Evolutionary conservation across 768 basidiomycete genomes (phyloP).

Genomic region (Rubroboletus pulcherrimus): DNA sequence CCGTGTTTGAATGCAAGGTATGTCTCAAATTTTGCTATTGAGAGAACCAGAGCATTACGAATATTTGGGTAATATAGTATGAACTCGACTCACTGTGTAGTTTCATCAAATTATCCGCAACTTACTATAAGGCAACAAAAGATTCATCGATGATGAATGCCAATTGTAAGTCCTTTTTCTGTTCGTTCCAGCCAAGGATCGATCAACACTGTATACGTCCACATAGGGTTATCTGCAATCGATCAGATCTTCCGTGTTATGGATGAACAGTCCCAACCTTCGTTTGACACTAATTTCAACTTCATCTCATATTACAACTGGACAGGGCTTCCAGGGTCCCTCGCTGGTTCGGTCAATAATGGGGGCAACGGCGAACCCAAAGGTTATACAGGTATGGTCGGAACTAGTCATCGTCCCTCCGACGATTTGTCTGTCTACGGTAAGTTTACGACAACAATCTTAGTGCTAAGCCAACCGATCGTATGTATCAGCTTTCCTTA

Average conservation of each 20-base stretch:
- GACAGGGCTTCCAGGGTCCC: slow-evolving; percentile 62
- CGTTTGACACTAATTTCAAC: slow-evolving; percentile 68
- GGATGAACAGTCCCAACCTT: slow-evolving; percentile 67
- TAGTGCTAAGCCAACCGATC: background rate
- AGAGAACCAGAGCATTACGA: background rate
- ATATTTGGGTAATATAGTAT: slow-evolving; percentile 41
- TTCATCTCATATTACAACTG: slow-evolving; percentile 78
- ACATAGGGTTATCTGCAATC: slow-evolving; percentile 61
- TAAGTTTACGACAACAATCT: slow-evolving; percentile 24
- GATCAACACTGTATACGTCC: background rate
- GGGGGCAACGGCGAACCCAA: slow-evolving; percentile 73
- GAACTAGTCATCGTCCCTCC: slow-evolving; percentile 73
- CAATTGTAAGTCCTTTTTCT: slow-evolving; percentile 46
- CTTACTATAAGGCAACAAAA: slow-evolving; percentile 68
- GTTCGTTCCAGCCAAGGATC: background rate
- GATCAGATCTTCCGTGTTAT: slow-evolving; percentile 73
- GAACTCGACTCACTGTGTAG: slow-evolving; percentile 78
- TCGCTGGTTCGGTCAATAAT: slow-evolving; percentile 63
- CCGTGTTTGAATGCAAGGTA: slow-evolving; percentile 83
- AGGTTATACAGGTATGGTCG: slow-evolving; percentile 67
- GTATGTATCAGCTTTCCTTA: slow-evolving; percentile 59
- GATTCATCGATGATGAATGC: slow-evolving; percentile 69
- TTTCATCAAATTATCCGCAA: slow-evolving; percentile 73
- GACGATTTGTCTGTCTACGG: slow-evolving; percentile 71
- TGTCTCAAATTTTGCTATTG: background rate